These are phyloP conservation scores for Dryadomyces sulphureus DNA, from an alignment of 2,329 filamentous ascomycete genomes.

Conservation along the genomic window DNA sequence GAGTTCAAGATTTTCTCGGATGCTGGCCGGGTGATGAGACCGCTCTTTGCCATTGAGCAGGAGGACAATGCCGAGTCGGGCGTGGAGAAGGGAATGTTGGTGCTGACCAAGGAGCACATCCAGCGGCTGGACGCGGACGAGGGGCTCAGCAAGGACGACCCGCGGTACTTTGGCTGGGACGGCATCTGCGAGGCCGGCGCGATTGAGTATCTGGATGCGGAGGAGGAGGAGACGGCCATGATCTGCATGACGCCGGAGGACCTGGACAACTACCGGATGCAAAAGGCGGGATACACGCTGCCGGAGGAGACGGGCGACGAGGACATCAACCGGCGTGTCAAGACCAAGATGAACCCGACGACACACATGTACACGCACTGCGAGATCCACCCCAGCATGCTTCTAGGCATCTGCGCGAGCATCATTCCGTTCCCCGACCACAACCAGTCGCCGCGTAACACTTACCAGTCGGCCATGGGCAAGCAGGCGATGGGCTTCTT, in stretches of 20 bases:
- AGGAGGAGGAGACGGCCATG: constrained; percentile 98
- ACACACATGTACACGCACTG: constrained; percentile 95
- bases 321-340: constrained; percentile 74
- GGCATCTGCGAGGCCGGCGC: constrained; percentile 72
- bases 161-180: constrained; percentile 69
- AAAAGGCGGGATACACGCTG: constrained; percentile 28
- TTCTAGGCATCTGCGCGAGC: constrained; percentile 92
- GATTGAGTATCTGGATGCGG: constrained; percentile 91
- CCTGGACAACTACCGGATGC: constrained; percentile 59
- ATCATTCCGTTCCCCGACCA: constrained; percentile 99
- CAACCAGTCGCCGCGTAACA: constrained; percentile 97
- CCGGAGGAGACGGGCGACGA: constrained; percentile 44
- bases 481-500: constrained; percentile 99
- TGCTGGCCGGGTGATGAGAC: constrained; percentile 85
- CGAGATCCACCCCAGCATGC: constrained; percentile 98
- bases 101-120: constrained; percentile 73
- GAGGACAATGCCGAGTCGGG: constrained; percentile 56
- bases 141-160: constrained; percentile 48
- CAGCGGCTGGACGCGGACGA: constrained; percentile 48
- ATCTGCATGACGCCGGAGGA: constrained; percentile 98
- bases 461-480: constrained; percentile 98
- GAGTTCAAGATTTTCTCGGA: constrained; percentile 99
- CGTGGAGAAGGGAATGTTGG: constrained; percentile 50
- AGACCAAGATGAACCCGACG: constrained; percentile 72
- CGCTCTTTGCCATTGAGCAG: constrained; percentile 86